These are phyloP conservation scores for Penicillium sp. DNA, from an alignment of 2,329 filamentous ascomycete species.

Conservation along the genomic window DNA sequence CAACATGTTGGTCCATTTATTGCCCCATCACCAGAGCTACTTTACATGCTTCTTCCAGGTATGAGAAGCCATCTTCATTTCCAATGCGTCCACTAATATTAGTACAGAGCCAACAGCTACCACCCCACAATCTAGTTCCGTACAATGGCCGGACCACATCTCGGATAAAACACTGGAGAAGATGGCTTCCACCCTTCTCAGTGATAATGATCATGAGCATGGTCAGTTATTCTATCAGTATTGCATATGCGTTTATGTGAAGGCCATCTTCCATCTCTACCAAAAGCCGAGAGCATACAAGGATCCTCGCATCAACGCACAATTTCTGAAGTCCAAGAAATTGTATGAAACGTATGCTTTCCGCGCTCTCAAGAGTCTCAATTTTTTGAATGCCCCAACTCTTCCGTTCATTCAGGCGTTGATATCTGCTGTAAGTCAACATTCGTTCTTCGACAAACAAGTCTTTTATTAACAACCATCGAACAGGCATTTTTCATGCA, in stretches of 20 bases:
- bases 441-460: neutral
- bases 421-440: conserved; percentile 24
- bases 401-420: conserved; percentile 24
- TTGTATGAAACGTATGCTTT: conserved; percentile 21
- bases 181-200: conserved; percentile 20
- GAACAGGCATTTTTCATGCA: conserved; percentile 27
- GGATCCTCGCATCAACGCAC: conserved; percentile 14
- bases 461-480: neutral
- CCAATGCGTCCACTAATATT: neutral
- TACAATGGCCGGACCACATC: conserved; percentile 31
- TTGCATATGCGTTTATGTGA: conserved; percentile 26
- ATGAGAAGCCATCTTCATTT: neutral
- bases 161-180: conserved; percentile 19
- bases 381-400: conserved; percentile 19
- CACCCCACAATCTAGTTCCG: neutral
- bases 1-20: conserved; percentile 3
- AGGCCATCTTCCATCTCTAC: conserved; percentile 19
- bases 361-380: conserved; percentile 16
- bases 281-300: conserved; percentile 15
- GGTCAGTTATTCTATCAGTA: conserved; percentile 25
- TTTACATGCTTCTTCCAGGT: conserved; percentile 27
- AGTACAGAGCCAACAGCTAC: conserved; percentile 8
- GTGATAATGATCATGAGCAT: conserved; percentile 5
- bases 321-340: conserved; percentile 20
- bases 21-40: conserved; percentile 22